Evolutionary conservation across 179 eudicot genomes (phyloP).

Genomic region (Spergularia azorica): DNA sequence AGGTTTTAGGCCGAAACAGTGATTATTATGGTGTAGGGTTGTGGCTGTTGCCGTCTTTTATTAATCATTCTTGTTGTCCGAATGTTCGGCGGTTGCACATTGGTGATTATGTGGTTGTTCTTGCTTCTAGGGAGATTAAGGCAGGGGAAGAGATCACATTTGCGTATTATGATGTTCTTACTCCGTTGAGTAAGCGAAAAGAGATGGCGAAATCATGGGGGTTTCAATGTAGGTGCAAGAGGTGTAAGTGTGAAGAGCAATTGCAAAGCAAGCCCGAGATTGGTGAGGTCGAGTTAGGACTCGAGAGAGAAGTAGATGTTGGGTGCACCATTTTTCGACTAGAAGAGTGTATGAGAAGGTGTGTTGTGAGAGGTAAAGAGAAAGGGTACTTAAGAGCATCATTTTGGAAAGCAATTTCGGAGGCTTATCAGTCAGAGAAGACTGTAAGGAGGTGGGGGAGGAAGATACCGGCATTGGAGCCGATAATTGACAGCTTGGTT

Average conservation of each 20-base stretch:
- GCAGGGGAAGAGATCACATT: constrained; percentile 83
- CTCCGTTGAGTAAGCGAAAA: constrained; percentile 45
- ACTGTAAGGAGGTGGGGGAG: constrained; percentile 70
- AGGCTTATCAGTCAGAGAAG: constrained; percentile 58
- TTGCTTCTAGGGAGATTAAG: constrained; percentile 73
- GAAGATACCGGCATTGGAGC: constrained; percentile 58
- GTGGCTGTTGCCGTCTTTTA: constrained; percentile 75
- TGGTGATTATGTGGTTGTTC: constrained; percentile 69
- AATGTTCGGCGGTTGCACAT: constrained; percentile 71
- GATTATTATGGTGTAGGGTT: constrained; percentile 78
- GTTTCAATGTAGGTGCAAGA: constrained; percentile 61
- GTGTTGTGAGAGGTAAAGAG: constrained; percentile 65
- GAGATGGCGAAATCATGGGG: constrained; percentile 77
- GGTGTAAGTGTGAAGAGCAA: constrained; percentile 67
- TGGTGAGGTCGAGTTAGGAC: constrained; percentile 53
- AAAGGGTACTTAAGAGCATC: constrained; percentile 81
- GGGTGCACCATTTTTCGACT: constrained; percentile 56
- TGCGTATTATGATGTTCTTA: constrained; percentile 69
- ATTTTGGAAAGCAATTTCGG: constrained; percentile 66
- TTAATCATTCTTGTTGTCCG: constrained; percentile 84
- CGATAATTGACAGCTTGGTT: constrained; percentile 59
- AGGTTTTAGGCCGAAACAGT: constrained; percentile 63
- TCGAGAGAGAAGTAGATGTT: constrained; percentile 58
- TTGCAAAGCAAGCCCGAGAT: constrained; percentile 52
- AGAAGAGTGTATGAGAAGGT: constrained; percentile 74